Evolutionary conservation across 768 basidiomycete species (phyloP), one percentile per base, ranked within the genome.

Genomic region (Chiua virens): DNA sequence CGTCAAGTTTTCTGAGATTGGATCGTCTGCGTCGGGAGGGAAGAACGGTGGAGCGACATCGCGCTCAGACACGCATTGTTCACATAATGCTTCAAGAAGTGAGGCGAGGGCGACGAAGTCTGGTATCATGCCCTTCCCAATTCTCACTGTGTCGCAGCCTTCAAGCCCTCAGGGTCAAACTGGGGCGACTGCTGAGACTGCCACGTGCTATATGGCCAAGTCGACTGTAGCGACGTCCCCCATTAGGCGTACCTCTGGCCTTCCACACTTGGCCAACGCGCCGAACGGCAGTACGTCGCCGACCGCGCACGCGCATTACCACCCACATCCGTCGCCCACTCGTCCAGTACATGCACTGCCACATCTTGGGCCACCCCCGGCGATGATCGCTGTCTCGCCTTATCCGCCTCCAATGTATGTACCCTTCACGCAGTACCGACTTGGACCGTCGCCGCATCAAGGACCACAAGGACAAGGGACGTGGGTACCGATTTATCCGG

Each of bases 401-500:
- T 66, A 57, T 46, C 51, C 58, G 14, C 63, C 45, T 18, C 46
- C 58, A 42, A 22, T 63, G 44, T 64, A 60, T 22, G 40, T 66
- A n/a, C 56, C 63, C 1, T 66, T 57, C 49, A 22, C 58, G 34
- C 58, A 42, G 28, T 64, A 66, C 39, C 55, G 44, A 25, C 15
- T 61, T 17, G 36, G 56, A 6, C 55, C 61, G 4, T 40, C 62
- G 4, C 42, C 51, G 42, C 59, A 42, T 34, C 60, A 42, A 21
- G 44, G 32, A 3, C 58, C 48, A 20, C 54, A 42, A 22, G 54
- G 44, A 11, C 62, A 56, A 21, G 62, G 60, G 8, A 21, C 59
- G n/a, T 65, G 62, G 63, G n/a, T 64, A 34, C 49, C 62, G 3
- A 41, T 65, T 4, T 65, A 65, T 43, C 61, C 60, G 2, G 51